phyloP scores from a whole-genome alignment of 106 monocot genomes.

The Dendrobium catenatum region DNA sequence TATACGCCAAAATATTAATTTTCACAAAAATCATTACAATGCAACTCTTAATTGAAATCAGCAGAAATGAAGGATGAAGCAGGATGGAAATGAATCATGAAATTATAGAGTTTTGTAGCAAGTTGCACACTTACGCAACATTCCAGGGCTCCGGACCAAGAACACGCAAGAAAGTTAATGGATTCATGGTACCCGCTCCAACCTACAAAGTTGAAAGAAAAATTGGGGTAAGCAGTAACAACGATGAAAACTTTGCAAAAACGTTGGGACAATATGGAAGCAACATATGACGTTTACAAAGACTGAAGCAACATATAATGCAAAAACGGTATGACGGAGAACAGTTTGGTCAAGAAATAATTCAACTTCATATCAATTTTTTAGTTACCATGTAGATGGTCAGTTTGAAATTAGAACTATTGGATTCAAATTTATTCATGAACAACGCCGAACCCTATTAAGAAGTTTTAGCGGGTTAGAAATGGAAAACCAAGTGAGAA shows the following conservation, averaged over 20 bases:
- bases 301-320: neutral
- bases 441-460: too few species aligned
- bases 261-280: neutral
- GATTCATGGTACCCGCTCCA: conserved; percentile 99
- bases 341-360: neutral
- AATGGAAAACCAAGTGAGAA: too few species aligned
- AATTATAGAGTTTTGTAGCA: neutral
- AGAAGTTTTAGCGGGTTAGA: too few species aligned
- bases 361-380: neutral
- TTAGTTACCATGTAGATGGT: neutral
- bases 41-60: neutral
- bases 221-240: neutral
- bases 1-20: too few species aligned
- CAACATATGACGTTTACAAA: neutral
- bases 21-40: neutral
- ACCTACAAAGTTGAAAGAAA: conserved; percentile 40
- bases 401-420: neutral
- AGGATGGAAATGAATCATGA: neutral
- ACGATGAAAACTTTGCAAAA: neutral
- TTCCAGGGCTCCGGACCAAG: conserved; percentile 98
- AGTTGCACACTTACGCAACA: conserved; percentile 76
- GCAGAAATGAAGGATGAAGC: neutral
- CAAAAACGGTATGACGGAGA: neutral
- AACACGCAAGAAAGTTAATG: conserved; percentile 92
- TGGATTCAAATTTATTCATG: too few species aligned